These are phyloP conservation scores for Cladosporium sp. DNA, from an alignment of 2,329 filamentous ascomycete species.

Conservation along the genomic window DNA sequence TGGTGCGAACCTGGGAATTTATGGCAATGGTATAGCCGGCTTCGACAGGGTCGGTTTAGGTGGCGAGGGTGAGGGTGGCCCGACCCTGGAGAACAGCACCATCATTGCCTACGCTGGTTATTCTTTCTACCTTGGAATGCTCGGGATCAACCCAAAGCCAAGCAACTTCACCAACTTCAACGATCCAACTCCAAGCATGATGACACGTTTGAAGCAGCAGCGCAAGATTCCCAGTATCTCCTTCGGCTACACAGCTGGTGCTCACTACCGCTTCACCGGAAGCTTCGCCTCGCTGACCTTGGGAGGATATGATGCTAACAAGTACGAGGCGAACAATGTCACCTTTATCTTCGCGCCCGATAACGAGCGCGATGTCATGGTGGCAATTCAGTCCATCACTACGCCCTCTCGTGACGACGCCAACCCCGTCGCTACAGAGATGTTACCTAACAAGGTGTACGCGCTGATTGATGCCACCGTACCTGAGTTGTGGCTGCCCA, in stretches of 20 bases:
- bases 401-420: slow-evolving; percentile 32
- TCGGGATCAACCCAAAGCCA: slow-evolving; percentile 51
- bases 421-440: slow-evolving; percentile 36
- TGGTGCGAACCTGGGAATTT: slow-evolving; percentile 55
- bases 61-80: slow-evolving; percentile 40
- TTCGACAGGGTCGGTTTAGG: slow-evolving; percentile 50
- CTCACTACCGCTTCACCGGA: slow-evolving; percentile 58
- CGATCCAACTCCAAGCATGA: slow-evolving; percentile 56
- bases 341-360: slow-evolving; percentile 59
- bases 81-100: slow-evolving; percentile 44
- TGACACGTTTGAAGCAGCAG: slow-evolving; percentile 54
- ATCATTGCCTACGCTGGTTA: slow-evolving; percentile 42
- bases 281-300: slow-evolving; percentile 58
- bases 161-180: slow-evolving; percentile 52
- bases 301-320: slow-evolving; percentile 67
- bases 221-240: slow-evolving; percentile 69
- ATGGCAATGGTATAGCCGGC: slow-evolving; percentile 66
- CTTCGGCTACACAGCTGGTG: slow-evolving; percentile 74
- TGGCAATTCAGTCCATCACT: slow-evolving; percentile 51
- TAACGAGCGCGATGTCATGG: slow-evolving; percentile 60
- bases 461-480: slow-evolving; percentile 52
- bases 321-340: slow-evolving; percentile 61
- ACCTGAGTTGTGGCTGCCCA: slow-evolving; percentile 50
- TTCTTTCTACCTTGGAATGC: slow-evolving; percentile 48
- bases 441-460: slow-evolving; percentile 43